Evolutionary conservation across 1,284 basidiomycete genomes (phyloP).

Genomic region (Rhodofomes roseus): DNA sequence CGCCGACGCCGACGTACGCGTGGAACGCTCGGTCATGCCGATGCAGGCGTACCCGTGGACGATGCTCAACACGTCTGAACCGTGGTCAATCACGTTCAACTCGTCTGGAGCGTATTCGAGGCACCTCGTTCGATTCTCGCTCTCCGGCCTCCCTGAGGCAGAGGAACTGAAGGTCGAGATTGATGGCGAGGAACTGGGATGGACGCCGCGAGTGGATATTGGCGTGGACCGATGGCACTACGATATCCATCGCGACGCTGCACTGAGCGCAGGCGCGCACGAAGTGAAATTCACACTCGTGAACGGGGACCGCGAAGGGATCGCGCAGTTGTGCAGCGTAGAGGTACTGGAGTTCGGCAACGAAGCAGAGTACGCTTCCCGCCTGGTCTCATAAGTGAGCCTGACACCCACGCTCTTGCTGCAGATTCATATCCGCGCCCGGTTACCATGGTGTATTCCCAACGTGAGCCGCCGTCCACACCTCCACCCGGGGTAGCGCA

Average conservation of each 20-base stretch:
- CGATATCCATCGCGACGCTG: slow-evolving; percentile 42
- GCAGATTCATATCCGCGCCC: slow-evolving; percentile 57
- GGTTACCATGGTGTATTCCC: slow-evolving; percentile 74
- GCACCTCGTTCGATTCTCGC: slow-evolving; percentile 67
- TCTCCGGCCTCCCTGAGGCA: slow-evolving; percentile 67
- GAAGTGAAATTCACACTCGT: slow-evolving; percentile 55
- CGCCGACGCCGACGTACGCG: slow-evolving; percentile 24
- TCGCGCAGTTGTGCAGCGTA: slow-evolving; percentile 71
- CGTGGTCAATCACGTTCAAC: slow-evolving; percentile 60
- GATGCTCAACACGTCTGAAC: slow-evolving; percentile 54
- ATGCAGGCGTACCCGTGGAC: slow-evolving; percentile 77
- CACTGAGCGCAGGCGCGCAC: slow-evolving; percentile 48
- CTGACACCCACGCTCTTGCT: background rate
- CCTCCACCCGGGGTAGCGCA: background rate
- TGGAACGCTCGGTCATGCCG: slow-evolving; percentile 75
- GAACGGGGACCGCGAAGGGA: slow-evolving; percentile 46
- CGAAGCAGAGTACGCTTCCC: slow-evolving; percentile 48
- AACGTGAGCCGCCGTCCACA: slow-evolving; percentile 45
- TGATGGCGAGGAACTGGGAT: slow-evolving; percentile 56
- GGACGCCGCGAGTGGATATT: slow-evolving; percentile 52
- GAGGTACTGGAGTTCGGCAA: slow-evolving; percentile 78
- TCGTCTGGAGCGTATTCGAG: slow-evolving; percentile 64
- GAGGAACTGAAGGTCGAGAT: slow-evolving; percentile 57
- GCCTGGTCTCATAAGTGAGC: background rate
- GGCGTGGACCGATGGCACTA: slow-evolving; percentile 74